These are phyloP conservation scores for Cryphonectria radicalis DNA, from an alignment of 2,329 filamentous ascomycete genomes.

Conservation along the genomic window DNA sequence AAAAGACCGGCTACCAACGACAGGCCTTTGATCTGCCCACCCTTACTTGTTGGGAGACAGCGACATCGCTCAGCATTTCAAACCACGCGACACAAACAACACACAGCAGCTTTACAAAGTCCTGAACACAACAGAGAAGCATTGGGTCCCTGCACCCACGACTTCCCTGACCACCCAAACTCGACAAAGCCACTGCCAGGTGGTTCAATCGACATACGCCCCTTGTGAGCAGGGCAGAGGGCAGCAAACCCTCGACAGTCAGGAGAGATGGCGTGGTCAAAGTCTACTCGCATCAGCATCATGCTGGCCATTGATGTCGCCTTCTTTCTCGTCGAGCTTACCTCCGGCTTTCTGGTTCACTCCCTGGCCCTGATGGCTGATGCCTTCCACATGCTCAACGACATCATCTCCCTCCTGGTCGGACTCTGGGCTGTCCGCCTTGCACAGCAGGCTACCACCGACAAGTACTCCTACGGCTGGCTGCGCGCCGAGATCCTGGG, in stretches of 20 bases:
- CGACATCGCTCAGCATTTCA: neutral
- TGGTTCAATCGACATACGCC: neutral
- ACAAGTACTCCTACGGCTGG: constrained; percentile 97
- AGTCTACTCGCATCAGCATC: constrained; percentile 88
- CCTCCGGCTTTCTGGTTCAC: constrained; percentile 82
- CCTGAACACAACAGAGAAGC: neutral
- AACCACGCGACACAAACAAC: neutral
- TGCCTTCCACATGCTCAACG: constrained; percentile 99
- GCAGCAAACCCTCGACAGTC: constrained; percentile 27
- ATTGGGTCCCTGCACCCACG: neutral
- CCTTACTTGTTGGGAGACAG: neutral
- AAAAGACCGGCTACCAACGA: neutral
- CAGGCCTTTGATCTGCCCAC: neutral
- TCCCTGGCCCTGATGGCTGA: constrained; percentile 94
- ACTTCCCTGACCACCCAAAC: too few relatives aligned
- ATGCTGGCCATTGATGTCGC: constrained; percentile 87
- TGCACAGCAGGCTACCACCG: constrained; percentile 81
- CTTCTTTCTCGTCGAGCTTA: constrained; percentile 90
- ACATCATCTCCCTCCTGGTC: constrained; percentile 91
- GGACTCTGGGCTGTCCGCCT: constrained; percentile 95
- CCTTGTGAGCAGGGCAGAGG: constrained; percentile 17
- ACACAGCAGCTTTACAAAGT: neutral
- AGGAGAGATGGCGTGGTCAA: constrained; percentile 79
- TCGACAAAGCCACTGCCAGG: neutral
- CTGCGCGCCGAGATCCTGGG: constrained; percentile 96